phyloP scores from a whole-genome alignment of 192 early-diverging fungal genomes.

The Dissophora globulifera region DNA sequence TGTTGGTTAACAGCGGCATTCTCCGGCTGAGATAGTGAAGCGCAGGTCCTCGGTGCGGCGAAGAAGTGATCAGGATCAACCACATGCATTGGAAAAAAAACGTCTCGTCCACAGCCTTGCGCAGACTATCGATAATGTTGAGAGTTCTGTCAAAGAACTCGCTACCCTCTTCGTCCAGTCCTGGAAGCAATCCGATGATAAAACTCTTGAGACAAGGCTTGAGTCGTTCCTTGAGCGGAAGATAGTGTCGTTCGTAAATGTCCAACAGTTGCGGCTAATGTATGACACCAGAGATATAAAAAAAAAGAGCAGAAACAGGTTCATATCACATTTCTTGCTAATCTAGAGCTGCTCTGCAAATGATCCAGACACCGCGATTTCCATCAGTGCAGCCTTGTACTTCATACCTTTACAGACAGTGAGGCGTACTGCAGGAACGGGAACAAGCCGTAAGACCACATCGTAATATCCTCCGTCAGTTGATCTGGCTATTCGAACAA shows the following conservation, averaged over 20 bases:
- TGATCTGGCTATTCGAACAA: slow-evolving; percentile 72
- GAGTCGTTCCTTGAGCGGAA: slow-evolving; percentile 77
- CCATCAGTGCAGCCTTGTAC: background rate
- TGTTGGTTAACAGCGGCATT: slow-evolving; percentile 72
- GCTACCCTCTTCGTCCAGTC: slow-evolving; percentile 88
- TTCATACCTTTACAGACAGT: slow-evolving; percentile 77
- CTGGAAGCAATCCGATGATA: slow-evolving; percentile 82
- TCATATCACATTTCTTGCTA: background rate
- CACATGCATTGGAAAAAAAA: slow-evolving; percentile 90
- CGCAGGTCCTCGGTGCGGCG: slow-evolving; percentile 74
- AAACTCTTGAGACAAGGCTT: slow-evolving; percentile 83
- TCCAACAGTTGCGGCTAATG: slow-evolving; percentile 79
- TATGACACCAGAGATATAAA: too few species aligned
- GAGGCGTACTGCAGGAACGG: slow-evolving; percentile 90
- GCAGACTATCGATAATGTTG: slow-evolving; percentile 64
- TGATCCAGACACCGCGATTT: too few species aligned
- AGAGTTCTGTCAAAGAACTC: slow-evolving; percentile 84
- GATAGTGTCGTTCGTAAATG: slow-evolving; percentile 79
- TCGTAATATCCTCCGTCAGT: slow-evolving; percentile 80
- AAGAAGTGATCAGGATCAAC: slow-evolving; percentile 78
- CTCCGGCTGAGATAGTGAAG: slow-evolving; percentile 82
- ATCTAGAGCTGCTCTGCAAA: too few species aligned
- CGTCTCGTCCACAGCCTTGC: slow-evolving; percentile 71
- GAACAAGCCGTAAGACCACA: slow-evolving; percentile 92
- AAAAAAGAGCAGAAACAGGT: too few species aligned